A percentile compares a stretch with the other conserved stretches of the same genome.
Conservation (phyloP, 805 yeast genomes). For the Tetrapisispora namnaoensis region DNA sequence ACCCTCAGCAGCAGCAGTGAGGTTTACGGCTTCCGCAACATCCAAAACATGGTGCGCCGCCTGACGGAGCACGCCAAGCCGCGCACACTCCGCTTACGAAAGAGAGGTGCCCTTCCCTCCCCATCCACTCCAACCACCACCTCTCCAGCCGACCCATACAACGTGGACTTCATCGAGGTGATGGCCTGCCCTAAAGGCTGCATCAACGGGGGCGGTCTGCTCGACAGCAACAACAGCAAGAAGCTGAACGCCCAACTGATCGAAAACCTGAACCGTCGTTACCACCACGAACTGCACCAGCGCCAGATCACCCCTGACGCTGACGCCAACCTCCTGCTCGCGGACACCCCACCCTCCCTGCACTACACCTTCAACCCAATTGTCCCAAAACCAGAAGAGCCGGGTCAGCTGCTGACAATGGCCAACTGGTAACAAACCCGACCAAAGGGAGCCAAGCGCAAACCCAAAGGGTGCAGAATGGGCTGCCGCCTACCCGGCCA, state of each 20-base stretch:
- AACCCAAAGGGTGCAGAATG: not conserved
- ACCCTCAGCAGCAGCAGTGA: conserved; percentile 51
- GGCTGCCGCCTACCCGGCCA: not conserved
- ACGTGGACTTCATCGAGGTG: conserved; percentile 77
- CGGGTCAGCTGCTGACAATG: not conserved
- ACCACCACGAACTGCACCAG: not conserved
- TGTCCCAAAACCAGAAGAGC: not conserved
- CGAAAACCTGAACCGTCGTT: not conserved
- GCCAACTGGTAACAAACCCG: not conserved
- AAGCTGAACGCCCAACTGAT: not conserved
- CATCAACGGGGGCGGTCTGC: conserved; percentile 93
- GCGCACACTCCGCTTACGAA: conserved; percentile 20
- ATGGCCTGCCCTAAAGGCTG: conserved; percentile 99
- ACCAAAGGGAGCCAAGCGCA: not conserved
- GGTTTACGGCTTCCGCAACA: conserved; percentile 87
- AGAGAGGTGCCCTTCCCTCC: conserved; percentile 14
- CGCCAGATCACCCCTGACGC: not conserved
- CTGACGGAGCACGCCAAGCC: conserved; percentile 36
- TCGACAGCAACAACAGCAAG: conserved; percentile 36
- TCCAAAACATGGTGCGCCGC: conserved; percentile 85
- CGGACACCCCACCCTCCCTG: not conserved
- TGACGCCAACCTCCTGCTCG: too few relatives aligned
- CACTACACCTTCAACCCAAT: not conserved
- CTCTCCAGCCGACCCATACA: conserved; percentile 42
- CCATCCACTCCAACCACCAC: conserved; percentile 28